Evolutionary conservation across 2,329 filamentous ascomycete species (phyloP).

Genomic region (Aspergillus alliaceus): DNA sequence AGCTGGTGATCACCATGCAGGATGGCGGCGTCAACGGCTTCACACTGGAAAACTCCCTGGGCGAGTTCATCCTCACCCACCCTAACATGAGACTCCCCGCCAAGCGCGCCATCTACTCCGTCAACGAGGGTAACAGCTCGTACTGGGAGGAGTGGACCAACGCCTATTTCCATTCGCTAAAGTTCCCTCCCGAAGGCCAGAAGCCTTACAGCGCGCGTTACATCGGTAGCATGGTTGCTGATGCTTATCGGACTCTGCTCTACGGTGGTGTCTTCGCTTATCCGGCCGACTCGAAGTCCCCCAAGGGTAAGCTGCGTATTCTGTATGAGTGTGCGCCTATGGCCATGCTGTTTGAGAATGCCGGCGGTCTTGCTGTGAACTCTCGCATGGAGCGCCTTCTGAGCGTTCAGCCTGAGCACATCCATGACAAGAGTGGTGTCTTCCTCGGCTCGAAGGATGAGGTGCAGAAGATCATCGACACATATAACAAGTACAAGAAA

Average conservation of each 20-base stretch:
- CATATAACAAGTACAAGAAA: constrained; percentile 60
- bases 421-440: constrained; percentile 93
- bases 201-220: constrained; percentile 96
- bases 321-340: constrained; percentile 98
- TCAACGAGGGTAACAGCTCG: constrained; percentile 96
- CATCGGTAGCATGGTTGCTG: constrained; percentile 97
- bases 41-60: constrained; percentile 92
- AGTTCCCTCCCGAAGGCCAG: constrained; percentile 66
- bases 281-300: constrained; percentile 95
- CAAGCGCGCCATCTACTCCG: constrained; percentile 85
- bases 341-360: constrained; percentile 99
- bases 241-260: constrained; percentile 91
- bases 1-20: constrained; percentile 96
- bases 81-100: constrained; percentile 87
- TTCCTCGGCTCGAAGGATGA: constrained; percentile 95
- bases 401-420: constrained; percentile 82
- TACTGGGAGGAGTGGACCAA: constrained; percentile 93
- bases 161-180: constrained; percentile 85
- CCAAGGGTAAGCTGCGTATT: constrained; percentile 96
- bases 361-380: constrained; percentile 88
- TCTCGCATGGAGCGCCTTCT: constrained; percentile 90
- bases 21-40: constrained; percentile 92
- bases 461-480: constrained; percentile 89
- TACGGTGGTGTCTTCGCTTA: constrained; percentile 99
- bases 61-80: constrained; percentile 98